Conservation (phyloP, 495 filamentous ascomycete species). For the Trichoderma asperelloides region DNA sequence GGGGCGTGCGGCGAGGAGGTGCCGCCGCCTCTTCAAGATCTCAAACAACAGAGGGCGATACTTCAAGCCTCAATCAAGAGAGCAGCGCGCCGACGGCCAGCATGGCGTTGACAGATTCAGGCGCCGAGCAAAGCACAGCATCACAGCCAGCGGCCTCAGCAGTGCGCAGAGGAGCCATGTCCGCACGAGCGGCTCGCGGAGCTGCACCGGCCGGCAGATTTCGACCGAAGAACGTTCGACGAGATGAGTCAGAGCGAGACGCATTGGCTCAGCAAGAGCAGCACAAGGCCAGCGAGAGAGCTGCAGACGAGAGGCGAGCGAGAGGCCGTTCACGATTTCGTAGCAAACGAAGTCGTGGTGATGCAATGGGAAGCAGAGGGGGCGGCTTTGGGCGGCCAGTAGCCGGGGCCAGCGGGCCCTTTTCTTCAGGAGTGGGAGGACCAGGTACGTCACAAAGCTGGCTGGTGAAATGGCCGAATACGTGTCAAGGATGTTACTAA, state of each 20-base stretch:
- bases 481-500: neutral
- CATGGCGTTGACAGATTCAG: neutral
- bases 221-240: constrained; percentile 11
- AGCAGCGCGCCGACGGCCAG: neutral
- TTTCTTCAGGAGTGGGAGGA: neutral
- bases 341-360: constrained; percentile 3
- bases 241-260: constrained; percentile 10
- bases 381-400: neutral
- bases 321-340: constrained; percentile 7
- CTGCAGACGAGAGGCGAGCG: neutral
- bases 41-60: neutral
- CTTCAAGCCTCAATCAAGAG: neutral
- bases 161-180: neutral
- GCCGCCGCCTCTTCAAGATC: constrained; percentile 1
- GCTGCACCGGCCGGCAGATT: constrained; percentile 7
- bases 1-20: neutral
- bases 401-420: constrained; percentile 3
- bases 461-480: neutral
- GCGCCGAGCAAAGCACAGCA: neutral
- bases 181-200: neutral
- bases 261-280: constrained; percentile 4
- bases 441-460: neutral
- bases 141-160: neutral
- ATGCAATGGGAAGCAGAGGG: constrained; percentile 5
- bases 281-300: constrained; percentile 6